These are phyloP conservation scores for Stephanodiscus minutulus DNA, from an alignment of 108 stramenopile species.

Conservation along the genomic window DNA sequence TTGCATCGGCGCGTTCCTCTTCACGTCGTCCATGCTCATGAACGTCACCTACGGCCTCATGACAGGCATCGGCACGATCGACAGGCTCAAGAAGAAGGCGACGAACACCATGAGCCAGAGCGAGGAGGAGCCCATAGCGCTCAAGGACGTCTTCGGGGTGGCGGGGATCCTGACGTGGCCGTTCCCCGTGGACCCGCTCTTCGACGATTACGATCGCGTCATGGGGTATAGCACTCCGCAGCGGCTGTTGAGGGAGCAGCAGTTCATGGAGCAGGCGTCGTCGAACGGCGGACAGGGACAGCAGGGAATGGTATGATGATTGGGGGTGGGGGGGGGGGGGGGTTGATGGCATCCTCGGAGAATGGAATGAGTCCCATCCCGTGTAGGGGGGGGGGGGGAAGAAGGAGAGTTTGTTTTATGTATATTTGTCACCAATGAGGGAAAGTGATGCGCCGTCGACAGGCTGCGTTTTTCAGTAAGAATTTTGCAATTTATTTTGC, in stretches of 20 bases:
- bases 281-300: slow-evolving; percentile 12
- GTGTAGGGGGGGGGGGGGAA: neutral
- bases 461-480: neutral
- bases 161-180: slow-evolving; percentile 81
- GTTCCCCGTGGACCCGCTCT: slow-evolving; percentile 85
- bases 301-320: neutral
- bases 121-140: slow-evolving; percentile 83
- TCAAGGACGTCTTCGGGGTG: slow-evolving; percentile 89
- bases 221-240: slow-evolving; percentile 85
- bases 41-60: slow-evolving; percentile 87
- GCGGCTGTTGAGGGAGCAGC: slow-evolving; percentile 69
- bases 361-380: slow-evolving; percentile 13
- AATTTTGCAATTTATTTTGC: neutral
- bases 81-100: slow-evolving; percentile 88
- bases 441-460: neutral
- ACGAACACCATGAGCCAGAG: slow-evolving; percentile 82
- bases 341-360: slow-evolving; percentile 6
- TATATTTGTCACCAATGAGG: neutral
- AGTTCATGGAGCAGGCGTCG: slow-evolving; percentile 50
- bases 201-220: slow-evolving; percentile 81
- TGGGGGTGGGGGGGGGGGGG: slow-evolving; percentile 10
- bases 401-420: neutral
- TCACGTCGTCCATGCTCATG: slow-evolving; percentile 82
- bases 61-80: slow-evolving; percentile 91
- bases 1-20: slow-evolving; percentile 79